Conservation (phyloP, 306 rosid species). For the Astragalus membranaceus region DNA sequence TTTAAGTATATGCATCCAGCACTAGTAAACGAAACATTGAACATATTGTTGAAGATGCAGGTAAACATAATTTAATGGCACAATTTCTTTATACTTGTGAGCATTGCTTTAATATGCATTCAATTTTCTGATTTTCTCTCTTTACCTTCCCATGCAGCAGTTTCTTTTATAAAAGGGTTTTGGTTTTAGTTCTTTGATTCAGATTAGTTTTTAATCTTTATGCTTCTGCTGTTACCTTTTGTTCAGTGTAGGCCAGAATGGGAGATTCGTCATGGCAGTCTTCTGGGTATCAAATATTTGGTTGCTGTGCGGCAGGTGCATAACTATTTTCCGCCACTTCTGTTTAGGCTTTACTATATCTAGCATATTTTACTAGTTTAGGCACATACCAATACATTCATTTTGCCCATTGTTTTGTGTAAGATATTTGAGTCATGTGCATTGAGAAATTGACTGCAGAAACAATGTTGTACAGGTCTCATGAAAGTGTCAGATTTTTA, state of each 20-base stretch:
- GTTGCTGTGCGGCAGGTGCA: conserved; percentile 91
- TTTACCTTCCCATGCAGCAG: neutral
- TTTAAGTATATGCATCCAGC: conserved; percentile 92
- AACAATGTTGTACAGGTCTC: conserved; percentile 1
- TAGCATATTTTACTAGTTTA: neutral
- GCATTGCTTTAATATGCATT: conserved; percentile 5
- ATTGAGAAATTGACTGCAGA: neutral
- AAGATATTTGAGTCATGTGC: conserved; percentile 1
- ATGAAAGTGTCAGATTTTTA: neutral
- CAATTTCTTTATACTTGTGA: conserved; percentile 6
- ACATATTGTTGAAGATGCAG: conserved; percentile 93
- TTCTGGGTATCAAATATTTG: conserved; percentile 88
- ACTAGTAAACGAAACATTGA: conserved; percentile 72
- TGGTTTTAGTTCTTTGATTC: neutral
- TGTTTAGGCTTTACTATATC: neutral
- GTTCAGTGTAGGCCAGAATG: conserved; percentile 98
- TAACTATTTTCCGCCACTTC: conserved; percentile 9
- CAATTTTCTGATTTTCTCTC: neutral
- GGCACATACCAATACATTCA: neutral
- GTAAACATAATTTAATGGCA: conserved; percentile 46
- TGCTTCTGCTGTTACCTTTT: conserved; percentile 42
- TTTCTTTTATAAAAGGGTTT: neutral
- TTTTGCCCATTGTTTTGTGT: conserved; percentile 5
- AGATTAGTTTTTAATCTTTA: conserved; percentile 34
- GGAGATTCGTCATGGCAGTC: conserved; percentile 99